Percentiles rank a stretch among this genome's conserved stretches.
Conservation (phyloP, 108 stramenopile genomes). For the Cyclotella choctawhatcheeana region DNA sequence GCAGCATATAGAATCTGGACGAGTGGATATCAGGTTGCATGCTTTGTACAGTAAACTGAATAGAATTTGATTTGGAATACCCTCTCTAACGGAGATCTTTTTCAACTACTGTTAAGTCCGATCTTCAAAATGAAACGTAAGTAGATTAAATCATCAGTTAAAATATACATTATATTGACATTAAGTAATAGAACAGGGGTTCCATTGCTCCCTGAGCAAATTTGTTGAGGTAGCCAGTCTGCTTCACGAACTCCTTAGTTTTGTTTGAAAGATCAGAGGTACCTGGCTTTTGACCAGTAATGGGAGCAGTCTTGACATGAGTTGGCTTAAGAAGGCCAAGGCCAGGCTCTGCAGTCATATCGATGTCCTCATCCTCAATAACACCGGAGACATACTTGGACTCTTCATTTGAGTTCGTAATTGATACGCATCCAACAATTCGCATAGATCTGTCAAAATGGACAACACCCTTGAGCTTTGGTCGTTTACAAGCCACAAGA, state of each 20-base stretch:
- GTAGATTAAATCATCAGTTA: no score
- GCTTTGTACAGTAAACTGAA: conserved; percentile 44
- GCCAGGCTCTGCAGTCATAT: conserved; percentile 88
- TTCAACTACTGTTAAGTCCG: not conserved
- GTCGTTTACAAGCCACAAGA: conserved; percentile 88
- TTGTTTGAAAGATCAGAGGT: conserved; percentile 99
- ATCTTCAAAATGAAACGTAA: not conserved
- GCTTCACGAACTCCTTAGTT: conserved; percentile 95
- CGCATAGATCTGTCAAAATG: conserved; percentile 84
- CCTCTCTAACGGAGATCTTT: not conserved
- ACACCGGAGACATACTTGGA: conserved; percentile 87
- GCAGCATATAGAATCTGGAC: conserved; percentile 53
- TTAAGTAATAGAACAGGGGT: no score
- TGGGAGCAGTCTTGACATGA: conserved; percentile 84
- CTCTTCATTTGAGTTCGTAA: conserved; percentile 91
- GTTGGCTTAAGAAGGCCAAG: conserved; percentile 85
- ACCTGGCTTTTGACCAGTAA: conserved; percentile 99
- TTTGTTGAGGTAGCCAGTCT: conserved; percentile 97
- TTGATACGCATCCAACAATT: conserved; percentile 88
- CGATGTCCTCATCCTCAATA: conserved; percentile 84
- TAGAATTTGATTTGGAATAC: conserved; percentile 21
- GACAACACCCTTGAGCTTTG: conserved; percentile 91
- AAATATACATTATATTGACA: no score
- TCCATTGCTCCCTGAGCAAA: conserved; percentile 97
- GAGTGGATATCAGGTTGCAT: conserved; percentile 57